phyloP scores from a whole-genome alignment of 306 rosid species.

The barrel medic (Medicago truncatula) region MtrunA17r5.0-ANR NC_053049.1:41187001-41187500 shows the following conservation, averaged over 20 bases:
- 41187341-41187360: slow-evolving; percentile 98
- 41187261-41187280: slow-evolving; percentile 22
- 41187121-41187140: slow-evolving; percentile 79
- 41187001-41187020: slow-evolving; percentile 17
- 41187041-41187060: slow-evolving; percentile 9
- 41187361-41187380: slow-evolving; percentile 96
- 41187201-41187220: not conserved
- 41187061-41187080: not conserved
- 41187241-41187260: slow-evolving; percentile 1
- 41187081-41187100: slow-evolving; percentile 43
- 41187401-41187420: not conserved
- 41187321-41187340: slow-evolving; percentile 91
- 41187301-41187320: slow-evolving; percentile 59
- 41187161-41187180: slow-evolving; percentile 69
- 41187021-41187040: slow-evolving; percentile 27
- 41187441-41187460: slow-evolving; percentile 13
- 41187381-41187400: slow-evolving; percentile 42
- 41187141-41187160: slow-evolving; percentile 72
- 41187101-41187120: slow-evolving; percentile 77
- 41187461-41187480: slow-evolving; percentile 15
- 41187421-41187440: slow-evolving; percentile 24
- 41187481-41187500: slow-evolving; percentile 66
- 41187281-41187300: slow-evolving; percentile 31
- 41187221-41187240: slow-evolving; percentile 19
- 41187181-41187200: slow-evolving; percentile 57